phyloP scores from a whole-genome alignment of 345 rosid species.

The Anastatica hierochuntica region DNA sequence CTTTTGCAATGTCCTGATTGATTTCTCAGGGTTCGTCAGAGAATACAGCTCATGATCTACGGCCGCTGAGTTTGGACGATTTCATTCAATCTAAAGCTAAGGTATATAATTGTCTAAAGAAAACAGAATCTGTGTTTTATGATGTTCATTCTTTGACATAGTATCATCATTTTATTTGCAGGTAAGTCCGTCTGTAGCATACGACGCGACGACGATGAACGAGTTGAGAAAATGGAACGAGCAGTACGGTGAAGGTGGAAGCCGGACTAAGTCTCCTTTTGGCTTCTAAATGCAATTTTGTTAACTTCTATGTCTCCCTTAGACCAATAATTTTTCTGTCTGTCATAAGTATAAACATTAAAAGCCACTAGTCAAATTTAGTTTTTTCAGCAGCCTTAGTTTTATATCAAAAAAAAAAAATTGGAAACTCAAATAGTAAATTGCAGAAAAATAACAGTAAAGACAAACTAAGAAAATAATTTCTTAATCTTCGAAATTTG shows the following conservation, averaged over 20 bases:
- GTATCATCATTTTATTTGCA: no score
- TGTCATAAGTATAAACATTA: no score
- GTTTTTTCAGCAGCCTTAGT: no score
- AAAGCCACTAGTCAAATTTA: no score
- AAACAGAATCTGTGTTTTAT: neutral
- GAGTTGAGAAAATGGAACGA: slow-evolving; percentile 98
- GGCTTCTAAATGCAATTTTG: slow-evolving; percentile 46
- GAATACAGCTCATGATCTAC: slow-evolving; percentile 33
- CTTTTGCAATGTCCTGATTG: neutral
- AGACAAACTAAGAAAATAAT: no score
- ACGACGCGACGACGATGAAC: slow-evolving; percentile 85
- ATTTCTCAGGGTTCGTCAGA: slow-evolving; percentile 33
- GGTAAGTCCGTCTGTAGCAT: slow-evolving; percentile 94
- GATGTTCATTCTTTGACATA: no score
- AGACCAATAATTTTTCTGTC: neutral
- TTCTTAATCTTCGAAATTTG: no score
- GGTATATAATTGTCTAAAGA: slow-evolving; percentile 32
- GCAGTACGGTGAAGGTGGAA: slow-evolving; percentile 95
- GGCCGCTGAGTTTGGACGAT: slow-evolving; percentile 73
- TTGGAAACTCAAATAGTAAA: no score
- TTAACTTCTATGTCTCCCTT: neutral
- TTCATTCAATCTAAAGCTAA: slow-evolving; percentile 74
- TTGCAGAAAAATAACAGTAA: no score
- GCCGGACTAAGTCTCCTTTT: slow-evolving; percentile 72
- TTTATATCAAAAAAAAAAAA: no score